Base-by-base conservation (phyloP, 768 basidiomycete species). In the Asterophora parasitica region DNA sequence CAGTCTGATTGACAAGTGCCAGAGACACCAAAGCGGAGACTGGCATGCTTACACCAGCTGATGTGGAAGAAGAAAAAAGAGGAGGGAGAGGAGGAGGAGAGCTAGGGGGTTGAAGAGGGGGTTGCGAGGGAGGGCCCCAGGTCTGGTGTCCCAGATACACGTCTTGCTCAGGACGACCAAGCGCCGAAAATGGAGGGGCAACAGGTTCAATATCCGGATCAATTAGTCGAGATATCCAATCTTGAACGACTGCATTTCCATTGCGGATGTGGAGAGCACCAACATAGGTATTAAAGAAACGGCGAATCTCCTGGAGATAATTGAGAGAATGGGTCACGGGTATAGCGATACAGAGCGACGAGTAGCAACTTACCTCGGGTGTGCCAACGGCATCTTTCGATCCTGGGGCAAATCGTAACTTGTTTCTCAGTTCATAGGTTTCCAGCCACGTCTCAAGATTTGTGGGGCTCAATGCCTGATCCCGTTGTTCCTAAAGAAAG, bases 231-330 rank as follows among this genome's bases (percentile, higher is more conserved):
- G 76, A 75, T 27, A 85, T 74, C 83, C 83, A 88, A 17, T 63
- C 56, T 57, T 80, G 71, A 41, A 85, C 69, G 6, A 61, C 58
- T 4, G 57, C 36, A 30, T 77, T 58, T 16, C 84, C 85, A 45
- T 70, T 75, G 42, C 78, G 76, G n/a, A 75, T 67, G 60, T 77
- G 82, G 10, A 83, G 62, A n/a, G 82, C 85, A 7, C 83, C 85
- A 10, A 86, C 67, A 52, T 85, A 86, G 15, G 77, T 76, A 55
- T 76, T 57, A 52, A 84, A 84, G 41, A 82, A 74, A 36, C 62
- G 65, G 20, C 69, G 69, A 45, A 78, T 74, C 62, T 82, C 82
- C 83, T 86, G 51, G 13, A 27, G 44, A 47, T 28, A 3, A 15
- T 7, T 15, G 13, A n/a, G 15, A 30, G 42, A 23, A 39, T 32